Evolutionary conservation across 768 basidiomycete genomes (phyloP).

Genomic region (Boletus bicolor): DNA sequence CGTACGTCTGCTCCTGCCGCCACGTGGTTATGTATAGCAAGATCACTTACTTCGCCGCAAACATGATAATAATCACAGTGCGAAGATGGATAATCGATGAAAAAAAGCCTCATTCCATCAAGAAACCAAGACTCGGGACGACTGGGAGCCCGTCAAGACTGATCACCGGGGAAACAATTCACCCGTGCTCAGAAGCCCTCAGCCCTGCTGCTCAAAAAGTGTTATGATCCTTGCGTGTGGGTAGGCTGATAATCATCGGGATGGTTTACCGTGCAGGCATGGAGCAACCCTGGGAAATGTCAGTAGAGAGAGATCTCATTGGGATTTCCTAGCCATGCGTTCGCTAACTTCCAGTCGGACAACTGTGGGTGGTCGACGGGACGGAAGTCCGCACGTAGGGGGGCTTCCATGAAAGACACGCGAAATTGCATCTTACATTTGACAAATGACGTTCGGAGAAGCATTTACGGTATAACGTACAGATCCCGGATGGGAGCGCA

Average conservation of each 20-base stretch:
- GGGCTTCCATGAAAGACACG: conserved; percentile 10
- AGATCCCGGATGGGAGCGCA: neutral
- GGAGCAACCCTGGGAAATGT: conserved; percentile 10
- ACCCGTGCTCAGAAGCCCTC: neutral
- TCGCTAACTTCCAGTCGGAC: neutral
- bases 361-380: neutral
- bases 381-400: conserved; percentile 3
- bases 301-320: neutral
- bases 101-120: neutral
- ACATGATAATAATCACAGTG: conserved; percentile 3
- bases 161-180: neutral
- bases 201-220: neutral
- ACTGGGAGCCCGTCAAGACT: neutral
- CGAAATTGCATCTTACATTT: neutral
- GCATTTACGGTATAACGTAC: conserved; percentile 2
- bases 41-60: neutral
- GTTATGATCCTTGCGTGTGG: neutral
- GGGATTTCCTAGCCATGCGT: neutral
- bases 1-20: neutral
- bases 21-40: neutral
- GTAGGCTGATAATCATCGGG: neutral
- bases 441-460: neutral
- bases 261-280: neutral
- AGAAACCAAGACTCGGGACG: neutral
- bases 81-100: conserved; percentile 3